Evolutionary conservation across 1,139 yeast genomes (phyloP).

Genomic region (Geotrichum cucujoidarum): DNA sequence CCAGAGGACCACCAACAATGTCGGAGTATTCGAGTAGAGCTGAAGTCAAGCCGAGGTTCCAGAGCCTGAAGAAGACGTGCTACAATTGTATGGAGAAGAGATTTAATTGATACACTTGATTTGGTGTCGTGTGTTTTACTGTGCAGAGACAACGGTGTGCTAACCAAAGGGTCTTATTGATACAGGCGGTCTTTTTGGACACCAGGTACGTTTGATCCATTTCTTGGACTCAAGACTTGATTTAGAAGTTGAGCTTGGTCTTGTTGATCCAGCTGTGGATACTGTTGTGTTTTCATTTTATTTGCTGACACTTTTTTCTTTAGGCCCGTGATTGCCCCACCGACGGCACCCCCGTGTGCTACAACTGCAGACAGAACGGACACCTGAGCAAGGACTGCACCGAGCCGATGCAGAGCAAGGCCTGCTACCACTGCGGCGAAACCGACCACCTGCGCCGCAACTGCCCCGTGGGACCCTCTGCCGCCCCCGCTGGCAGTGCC

Average conservation of each 20-base stretch:
- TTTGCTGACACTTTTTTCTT: conserved; percentile 1
- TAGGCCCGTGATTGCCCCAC: conserved; percentile 38
- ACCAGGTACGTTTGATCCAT: conserved; percentile 29
- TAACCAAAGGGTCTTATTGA: no score
- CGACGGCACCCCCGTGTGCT: conserved; percentile 37
- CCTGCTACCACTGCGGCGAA: conserved; percentile 82
- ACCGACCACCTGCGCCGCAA: conserved; percentile 76
- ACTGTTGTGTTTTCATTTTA: no score
- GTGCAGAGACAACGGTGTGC: no score
- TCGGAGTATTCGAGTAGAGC: no score
- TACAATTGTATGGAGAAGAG: conserved; percentile 32
- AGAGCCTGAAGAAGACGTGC: conserved; percentile 30
- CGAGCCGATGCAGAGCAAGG: conserved; percentile 37
- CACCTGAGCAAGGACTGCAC: conserved; percentile 79
- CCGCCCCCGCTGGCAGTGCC: conserved; percentile 7
- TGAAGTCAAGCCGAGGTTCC: no score
- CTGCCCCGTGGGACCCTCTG: conserved; percentile 32
- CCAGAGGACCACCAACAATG: no score
- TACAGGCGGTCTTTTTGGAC: conserved; percentile 37
- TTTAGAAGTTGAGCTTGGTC: no score
- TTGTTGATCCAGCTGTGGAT: no score
- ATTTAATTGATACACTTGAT: no score
- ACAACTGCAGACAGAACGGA: conserved; percentile 43
- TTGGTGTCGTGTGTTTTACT: conserved; percentile 19
- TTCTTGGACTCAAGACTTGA: no score